Evolutionary conservation across 2,329 filamentous ascomycete species (phyloP).

Genomic region (Blastomyces parvus): DNA sequence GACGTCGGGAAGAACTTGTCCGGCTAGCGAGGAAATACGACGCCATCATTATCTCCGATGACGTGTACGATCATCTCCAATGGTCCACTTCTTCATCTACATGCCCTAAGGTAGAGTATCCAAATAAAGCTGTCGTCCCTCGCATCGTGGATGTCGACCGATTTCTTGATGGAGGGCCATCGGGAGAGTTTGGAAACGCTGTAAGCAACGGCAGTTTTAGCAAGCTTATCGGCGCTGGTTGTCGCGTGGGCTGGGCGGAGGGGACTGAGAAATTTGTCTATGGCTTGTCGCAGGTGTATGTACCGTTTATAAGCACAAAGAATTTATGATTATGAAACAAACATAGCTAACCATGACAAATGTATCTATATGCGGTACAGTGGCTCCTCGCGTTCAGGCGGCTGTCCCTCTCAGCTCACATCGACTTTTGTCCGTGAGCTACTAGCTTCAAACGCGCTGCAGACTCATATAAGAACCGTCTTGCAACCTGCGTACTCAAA

Average conservation of each 20-base stretch:
- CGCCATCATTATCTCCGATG: constrained; percentile 75
- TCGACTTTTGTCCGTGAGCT: constrained; percentile 49
- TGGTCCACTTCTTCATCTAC: constrained; percentile 46
- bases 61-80: constrained; percentile 89
- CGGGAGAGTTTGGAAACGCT: constrained; percentile 64
- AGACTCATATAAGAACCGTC: constrained; percentile 43
- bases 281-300: constrained; percentile 51
- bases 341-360: constrained; percentile 15
- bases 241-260: constrained; percentile 83
- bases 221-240: constrained; percentile 74
- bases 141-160: constrained; percentile 71
- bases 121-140: constrained; percentile 41
- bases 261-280: constrained; percentile 53
- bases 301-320: constrained; percentile 5
- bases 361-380: constrained; percentile 24
- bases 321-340: not conserved
- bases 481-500: constrained; percentile 48
- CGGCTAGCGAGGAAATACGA: constrained; percentile 68
- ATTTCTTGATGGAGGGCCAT: constrained; percentile 51
- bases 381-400: constrained; percentile 50
- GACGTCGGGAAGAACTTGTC: constrained; percentile 59
- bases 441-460: constrained; percentile 43
- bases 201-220: constrained; percentile 84
- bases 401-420: constrained; percentile 50
- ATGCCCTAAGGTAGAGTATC: constrained; percentile 14